These are phyloP conservation scores for Yarrowia alimentaria DNA, from an alignment of 805 yeast genomes.

Conservation along the genomic window DNA sequence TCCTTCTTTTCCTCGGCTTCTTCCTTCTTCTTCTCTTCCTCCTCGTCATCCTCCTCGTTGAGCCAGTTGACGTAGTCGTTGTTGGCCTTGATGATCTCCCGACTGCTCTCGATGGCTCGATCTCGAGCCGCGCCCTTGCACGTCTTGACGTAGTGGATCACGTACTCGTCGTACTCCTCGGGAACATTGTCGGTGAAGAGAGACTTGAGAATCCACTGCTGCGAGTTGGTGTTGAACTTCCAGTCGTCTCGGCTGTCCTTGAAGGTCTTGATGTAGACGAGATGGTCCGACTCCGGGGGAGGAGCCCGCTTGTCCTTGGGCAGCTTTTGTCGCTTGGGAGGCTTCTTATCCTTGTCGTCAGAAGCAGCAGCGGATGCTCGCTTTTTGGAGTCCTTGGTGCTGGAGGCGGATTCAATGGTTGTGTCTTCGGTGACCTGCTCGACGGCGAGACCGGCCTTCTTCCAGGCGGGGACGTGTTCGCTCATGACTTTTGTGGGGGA, in stretches of 20 bases:
- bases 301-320: constrained; percentile 66
- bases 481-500: too few species aligned
- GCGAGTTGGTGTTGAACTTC: constrained; percentile 86
- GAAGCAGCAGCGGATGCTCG: not conserved
- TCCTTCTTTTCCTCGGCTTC: constrained; percentile 32
- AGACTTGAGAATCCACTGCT: constrained; percentile 77
- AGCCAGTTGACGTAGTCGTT: constrained; percentile 29
- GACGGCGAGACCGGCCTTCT: constrained; percentile 66
- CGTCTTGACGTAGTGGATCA: constrained; percentile 55
- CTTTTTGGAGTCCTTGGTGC: too few species aligned
- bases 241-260: constrained; percentile 57
- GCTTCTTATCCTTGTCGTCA: constrained; percentile 45
- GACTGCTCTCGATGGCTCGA: constrained; percentile 60
- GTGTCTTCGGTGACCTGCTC: constrained; percentile 43
- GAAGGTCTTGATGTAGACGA: constrained; percentile 60
- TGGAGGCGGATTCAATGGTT: constrained; percentile 34
- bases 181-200: constrained; percentile 48
- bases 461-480: constrained; percentile 74
- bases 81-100: constrained; percentile 41
- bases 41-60: constrained; percentile 29
- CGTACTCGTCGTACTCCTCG: constrained; percentile 50
- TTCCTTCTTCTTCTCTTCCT: constrained; percentile 18
- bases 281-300: constrained; percentile 76
- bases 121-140: constrained; percentile 69
- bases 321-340: constrained; percentile 66